Evolutionary conservation across 441 rosid species (phyloP).

Genomic region (Populus hybrid): DNA sequence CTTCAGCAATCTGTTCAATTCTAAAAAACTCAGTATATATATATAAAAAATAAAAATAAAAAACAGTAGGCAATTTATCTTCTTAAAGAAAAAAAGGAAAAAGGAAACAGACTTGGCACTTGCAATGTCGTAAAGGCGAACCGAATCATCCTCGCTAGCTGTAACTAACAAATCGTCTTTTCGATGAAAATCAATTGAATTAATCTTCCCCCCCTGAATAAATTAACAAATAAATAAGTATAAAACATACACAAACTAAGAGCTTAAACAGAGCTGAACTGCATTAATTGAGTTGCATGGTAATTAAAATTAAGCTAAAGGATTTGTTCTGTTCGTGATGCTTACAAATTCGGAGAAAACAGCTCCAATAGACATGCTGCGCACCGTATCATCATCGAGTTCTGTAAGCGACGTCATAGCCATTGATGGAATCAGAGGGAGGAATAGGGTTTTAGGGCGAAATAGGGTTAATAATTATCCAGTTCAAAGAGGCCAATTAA

Average conservation of each 20-base stretch:
- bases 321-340: neutral
- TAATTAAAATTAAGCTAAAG: too few species aligned
- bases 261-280: neutral
- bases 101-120: constrained; percentile 67
- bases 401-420: constrained; percentile 47
- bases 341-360: constrained; percentile 90
- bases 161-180: constrained; percentile 84
- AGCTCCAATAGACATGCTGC: constrained; percentile 87
- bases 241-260: neutral
- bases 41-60: too few species aligned
- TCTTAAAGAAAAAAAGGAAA: neutral
- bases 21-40: neutral
- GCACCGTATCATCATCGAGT: constrained; percentile 64
- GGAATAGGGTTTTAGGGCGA: too few species aligned
- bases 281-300: too few species aligned
- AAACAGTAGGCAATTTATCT: neutral
- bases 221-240: neutral
- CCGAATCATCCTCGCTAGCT: constrained; percentile 91
- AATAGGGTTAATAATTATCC: too few species aligned
- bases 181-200: constrained; percentile 81
- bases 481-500: too few species aligned
- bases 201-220: constrained; percentile 76
- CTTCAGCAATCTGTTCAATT: constrained; percentile 63
- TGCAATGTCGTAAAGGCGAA: constrained; percentile 82
- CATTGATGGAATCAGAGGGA: constrained; percentile 4